Base-by-base conservation (phyloP, 352 stramenopile genomes). In the Pelagophyceae sp. region DNA sequence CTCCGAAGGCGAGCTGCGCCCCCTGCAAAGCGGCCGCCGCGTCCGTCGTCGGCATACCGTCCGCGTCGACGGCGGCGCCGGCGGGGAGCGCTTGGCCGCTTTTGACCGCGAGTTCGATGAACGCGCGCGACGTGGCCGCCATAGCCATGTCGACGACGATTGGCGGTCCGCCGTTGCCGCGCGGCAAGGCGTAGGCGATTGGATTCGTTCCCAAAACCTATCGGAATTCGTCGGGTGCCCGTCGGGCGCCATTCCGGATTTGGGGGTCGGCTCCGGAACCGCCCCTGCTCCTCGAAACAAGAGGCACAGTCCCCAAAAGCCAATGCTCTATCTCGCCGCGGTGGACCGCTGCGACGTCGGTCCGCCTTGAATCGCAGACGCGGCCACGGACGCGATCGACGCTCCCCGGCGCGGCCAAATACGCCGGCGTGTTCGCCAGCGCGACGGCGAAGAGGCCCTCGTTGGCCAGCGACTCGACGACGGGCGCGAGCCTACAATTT, bases 101-200 rank as follows among this genome's bases (percentile, higher is more conserved):
- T 2, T 33, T 37, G 35, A 1, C 15, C 35, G 23, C 23, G 35
- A 74, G 1, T 37, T 74, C 67, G 67, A 74, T 74, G 17, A 23
- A 17, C 15, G 15, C 67, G 27, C 67, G 33, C 1, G 35, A 58
- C 5, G 0, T 15, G 17, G 35, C 67, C 1, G 67, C 67, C 23
- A 74, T 33, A 2, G 67, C 67, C 67, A 74, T 31, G 38, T 74
- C 67, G 37, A 74, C 67, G 67, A 74, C 67, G 35, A 74, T n/a
- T 1, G 67, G 33, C 35, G 67, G 67, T 17, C 20, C 61, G 33
- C 33, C 61, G 3, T 31, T 3, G 40, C 40, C 40, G 6, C 61
- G 61, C 3, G 61, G 61, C 1, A n/a, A 6, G 17, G 67, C 67
- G 35, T 25, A 74, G 35, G 67, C 67, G 33, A 74, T 54, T 11